Percentiles rank a stretch among this genome's conserved stretches.
Evolutionary conservation across 1,139 yeast genomes (phyloP).

Genomic region (Candida albicans): DNA sequence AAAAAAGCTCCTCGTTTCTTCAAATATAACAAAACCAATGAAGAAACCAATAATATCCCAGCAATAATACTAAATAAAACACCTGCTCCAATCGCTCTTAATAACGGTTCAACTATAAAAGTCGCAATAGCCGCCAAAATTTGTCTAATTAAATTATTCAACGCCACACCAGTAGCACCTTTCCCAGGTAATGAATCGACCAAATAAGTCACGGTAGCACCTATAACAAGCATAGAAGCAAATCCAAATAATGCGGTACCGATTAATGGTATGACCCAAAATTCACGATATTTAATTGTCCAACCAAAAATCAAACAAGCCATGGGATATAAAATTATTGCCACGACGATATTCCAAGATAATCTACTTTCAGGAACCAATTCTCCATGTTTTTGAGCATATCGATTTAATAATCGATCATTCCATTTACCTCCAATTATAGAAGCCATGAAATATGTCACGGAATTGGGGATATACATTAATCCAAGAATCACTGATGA

Average conservation of each 20-base stretch:
- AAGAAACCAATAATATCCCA: slow-evolving; percentile 50
- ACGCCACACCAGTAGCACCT: slow-evolving; percentile 87
- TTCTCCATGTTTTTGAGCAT: slow-evolving; percentile 59
- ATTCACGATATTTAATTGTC: slow-evolving; percentile 64
- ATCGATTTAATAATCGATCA: slow-evolving; percentile 57
- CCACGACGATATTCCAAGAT: slow-evolving; percentile 70
- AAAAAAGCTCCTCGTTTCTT: slow-evolving; percentile 61
- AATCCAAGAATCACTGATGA: slow-evolving; percentile 66
- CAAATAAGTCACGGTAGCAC: slow-evolving; percentile 76
- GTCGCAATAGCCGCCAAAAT: slow-evolving; percentile 75
- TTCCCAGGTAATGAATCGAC: slow-evolving; percentile 85
- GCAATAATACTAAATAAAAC: slow-evolving; percentile 67
- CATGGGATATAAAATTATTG: slow-evolving; percentile 61
- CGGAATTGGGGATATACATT: slow-evolving; percentile 79
- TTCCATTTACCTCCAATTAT: slow-evolving; percentile 79
- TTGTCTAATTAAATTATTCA: slow-evolving; percentile 74
- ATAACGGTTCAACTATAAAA: slow-evolving; percentile 69
- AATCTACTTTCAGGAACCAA: slow-evolving; percentile 76
- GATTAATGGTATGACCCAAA: slow-evolving; percentile 75
- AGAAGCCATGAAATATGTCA: slow-evolving; percentile 73
- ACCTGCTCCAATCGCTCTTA: slow-evolving; percentile 66
- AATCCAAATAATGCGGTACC: slow-evolving; percentile 84
- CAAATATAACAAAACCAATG: slow-evolving; percentile 46
- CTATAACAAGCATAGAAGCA: slow-evolving; percentile 82
- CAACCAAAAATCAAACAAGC: slow-evolving; percentile 79